Conservation (phyloP, 345 rosid species). For the Arabidopsis thaliana region TAIR10.1 NC_003074.8:5756501-5757000, state of each 20-base stretch:
- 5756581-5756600: slow-evolving; percentile 15
- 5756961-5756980: background rate
- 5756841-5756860: slow-evolving; percentile 62
- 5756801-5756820: slow-evolving; percentile 83
- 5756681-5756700: background rate
- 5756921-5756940: slow-evolving; percentile 82
- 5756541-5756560: slow-evolving; percentile 33
- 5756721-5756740: background rate
- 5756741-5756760: slow-evolving; percentile 7
- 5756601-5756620: slow-evolving; percentile 31
- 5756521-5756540: slow-evolving; percentile 29
- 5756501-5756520: slow-evolving; percentile 42
- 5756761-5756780: background rate
- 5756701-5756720: no score
- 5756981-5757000: background rate
- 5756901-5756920: slow-evolving; percentile 79
- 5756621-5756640: background rate
- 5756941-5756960: slow-evolving; percentile 77
- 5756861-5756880: slow-evolving; percentile 86
- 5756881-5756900: slow-evolving; percentile 95
- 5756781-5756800: slow-evolving; percentile 62
- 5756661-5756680: slow-evolving; percentile 35
- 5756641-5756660: slow-evolving; percentile 2
- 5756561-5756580: slow-evolving; percentile 27
- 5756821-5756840: slow-evolving; percentile 64